phyloP scores from a whole-genome alignment of 495 filamentous ascomycete species.

The Cercophora scortea region DNA sequence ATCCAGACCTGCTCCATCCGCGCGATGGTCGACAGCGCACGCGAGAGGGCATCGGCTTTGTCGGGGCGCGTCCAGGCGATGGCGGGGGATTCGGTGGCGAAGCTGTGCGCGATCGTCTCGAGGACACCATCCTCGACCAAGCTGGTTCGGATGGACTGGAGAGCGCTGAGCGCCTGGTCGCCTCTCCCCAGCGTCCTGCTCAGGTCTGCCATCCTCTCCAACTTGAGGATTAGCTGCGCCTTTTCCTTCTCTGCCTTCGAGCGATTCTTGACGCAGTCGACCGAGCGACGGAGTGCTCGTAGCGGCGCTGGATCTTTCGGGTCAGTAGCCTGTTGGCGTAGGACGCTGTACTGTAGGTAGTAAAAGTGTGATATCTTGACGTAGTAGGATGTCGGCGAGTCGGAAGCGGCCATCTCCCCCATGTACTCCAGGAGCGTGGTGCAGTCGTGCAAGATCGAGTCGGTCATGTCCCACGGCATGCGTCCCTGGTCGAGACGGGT shows the following conservation, averaged over 20 bases:
- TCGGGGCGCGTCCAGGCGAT: conserved; percentile 30
- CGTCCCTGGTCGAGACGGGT: conserved; percentile 28
- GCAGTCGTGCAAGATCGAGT: conserved; percentile 48
- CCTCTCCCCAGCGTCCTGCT: conserved; percentile 25
- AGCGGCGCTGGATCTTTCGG: conserved; percentile 35
- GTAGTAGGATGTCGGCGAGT: conserved; percentile 34
- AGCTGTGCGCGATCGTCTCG: conserved; percentile 22
- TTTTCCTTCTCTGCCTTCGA: conserved; percentile 36
- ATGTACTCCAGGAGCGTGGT: conserved; percentile 42
- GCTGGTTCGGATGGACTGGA: conserved; percentile 35
- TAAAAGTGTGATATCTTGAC: conserved; percentile 72
- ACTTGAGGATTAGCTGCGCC: conserved; percentile 37
- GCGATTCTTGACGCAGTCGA: conserved; percentile 39
- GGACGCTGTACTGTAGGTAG: conserved; percentile 49
- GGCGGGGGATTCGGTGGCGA: conserved; percentile 25
- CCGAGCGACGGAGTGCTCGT: conserved; percentile 40
- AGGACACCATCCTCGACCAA: conserved; percentile 40
- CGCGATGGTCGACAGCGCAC: conserved; percentile 35
- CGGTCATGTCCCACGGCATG: conserved; percentile 42
- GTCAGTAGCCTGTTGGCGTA: conserved; percentile 26
- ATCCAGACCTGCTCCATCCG: conserved; percentile 37
- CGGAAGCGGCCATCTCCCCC: conserved; percentile 20
- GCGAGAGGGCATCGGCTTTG: conserved; percentile 33
- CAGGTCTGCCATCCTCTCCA: conserved; percentile 43
- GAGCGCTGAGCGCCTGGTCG: conserved; percentile 35